These are phyloP conservation scores for Chlamydomonas schloesseri DNA, from an alignment of 139 green algal genomes.

Conservation along the genomic window DNA sequence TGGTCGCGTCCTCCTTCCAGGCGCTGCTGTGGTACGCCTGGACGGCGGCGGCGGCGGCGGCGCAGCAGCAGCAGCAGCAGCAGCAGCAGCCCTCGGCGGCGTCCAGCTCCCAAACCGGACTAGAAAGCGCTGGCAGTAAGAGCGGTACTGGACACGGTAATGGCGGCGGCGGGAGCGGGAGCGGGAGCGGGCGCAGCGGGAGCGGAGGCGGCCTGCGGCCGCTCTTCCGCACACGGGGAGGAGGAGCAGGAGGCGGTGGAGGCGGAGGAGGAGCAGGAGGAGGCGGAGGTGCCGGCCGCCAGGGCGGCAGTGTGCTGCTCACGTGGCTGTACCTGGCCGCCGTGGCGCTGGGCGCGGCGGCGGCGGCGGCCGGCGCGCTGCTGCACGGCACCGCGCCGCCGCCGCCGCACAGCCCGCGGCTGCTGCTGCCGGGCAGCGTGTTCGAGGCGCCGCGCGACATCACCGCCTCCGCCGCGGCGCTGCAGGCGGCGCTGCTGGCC, in stretches of 20 bases:
- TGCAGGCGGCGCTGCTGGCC: conserved; percentile 1
- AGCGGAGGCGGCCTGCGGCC: not conserved
- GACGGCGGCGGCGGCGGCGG: not conserved
- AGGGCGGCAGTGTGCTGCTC: not conserved
- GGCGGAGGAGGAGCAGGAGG: too few species aligned
- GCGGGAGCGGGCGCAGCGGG: too few species aligned
- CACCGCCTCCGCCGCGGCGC: not conserved
- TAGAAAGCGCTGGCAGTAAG: too few species aligned
- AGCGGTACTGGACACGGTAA: too few species aligned
- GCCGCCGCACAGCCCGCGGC: not conserved
- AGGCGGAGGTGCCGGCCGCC: too few species aligned
- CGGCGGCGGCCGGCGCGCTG: not conserved
- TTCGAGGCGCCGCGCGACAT: conserved; percentile 27
- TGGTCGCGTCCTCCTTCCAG: conserved; percentile 39
- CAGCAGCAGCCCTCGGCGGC: too few species aligned
- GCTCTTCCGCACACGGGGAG: not conserved
- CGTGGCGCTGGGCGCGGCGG: not conserved
- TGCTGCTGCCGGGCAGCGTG: conserved; percentile 29
- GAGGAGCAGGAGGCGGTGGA: too few species aligned
- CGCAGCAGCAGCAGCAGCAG: not conserved
- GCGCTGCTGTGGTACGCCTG: conserved; percentile 19
- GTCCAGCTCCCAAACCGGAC: too few species aligned
- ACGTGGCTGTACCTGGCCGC: not conserved
- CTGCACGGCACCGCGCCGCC: not conserved
- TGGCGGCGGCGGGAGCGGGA: too few species aligned